Base-by-base conservation (phyloP, 306 rosid species). In the Myrica gale region DNA sequence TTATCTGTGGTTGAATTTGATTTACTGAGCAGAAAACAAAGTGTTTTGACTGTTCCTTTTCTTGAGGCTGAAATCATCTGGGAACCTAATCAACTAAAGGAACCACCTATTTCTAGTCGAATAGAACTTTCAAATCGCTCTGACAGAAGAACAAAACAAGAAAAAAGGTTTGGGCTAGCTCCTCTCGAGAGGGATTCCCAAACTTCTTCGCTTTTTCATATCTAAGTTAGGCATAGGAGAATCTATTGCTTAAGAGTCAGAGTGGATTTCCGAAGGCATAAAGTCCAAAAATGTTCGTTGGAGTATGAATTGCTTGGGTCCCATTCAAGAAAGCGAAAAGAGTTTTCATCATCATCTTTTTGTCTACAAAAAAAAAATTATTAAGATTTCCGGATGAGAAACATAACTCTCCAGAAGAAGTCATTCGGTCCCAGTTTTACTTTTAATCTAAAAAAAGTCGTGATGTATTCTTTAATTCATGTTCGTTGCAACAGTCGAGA, bases 271-370 rank as follows among this genome's bases (percentile, higher is more conserved):
- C n/a, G 5, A 45, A 5, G 16, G 45, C 80, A 52, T 63, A 3
- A 32, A 75, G 45, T 54, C 9, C 74, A 63, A 65, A 39, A 71
- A 20, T 20, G 70, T 32, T 53, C 23, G 48, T 63, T 54, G 20
- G 67, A 39, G 50, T 37, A 51, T 20, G 26, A 23, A 23, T 23
- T 47, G 41, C 32, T 32, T 21, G 37, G 20, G 67, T 19, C 32
- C 78, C 51, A 26, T 39, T 0, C 32, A 32, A 48, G 44, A 45
- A 68, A 53, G 7, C 2, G 7, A 19, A 32, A 3, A 4, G 0
- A 56, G 0, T 26, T 60, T 62, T 1, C 7, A 13, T 58, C n/a
- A 9, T 7, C 3, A 9, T 58, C 26, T 26, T 26, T 26, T 26
- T 26, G 1, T 0, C 1, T 1, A 0, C 1, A 26, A 26, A 26